Evolutionary conservation across 2,329 filamentous ascomycete species (phyloP), one percentile per base, ranked within the genome.

Genomic region (Fonsecaea erecta): DNA sequence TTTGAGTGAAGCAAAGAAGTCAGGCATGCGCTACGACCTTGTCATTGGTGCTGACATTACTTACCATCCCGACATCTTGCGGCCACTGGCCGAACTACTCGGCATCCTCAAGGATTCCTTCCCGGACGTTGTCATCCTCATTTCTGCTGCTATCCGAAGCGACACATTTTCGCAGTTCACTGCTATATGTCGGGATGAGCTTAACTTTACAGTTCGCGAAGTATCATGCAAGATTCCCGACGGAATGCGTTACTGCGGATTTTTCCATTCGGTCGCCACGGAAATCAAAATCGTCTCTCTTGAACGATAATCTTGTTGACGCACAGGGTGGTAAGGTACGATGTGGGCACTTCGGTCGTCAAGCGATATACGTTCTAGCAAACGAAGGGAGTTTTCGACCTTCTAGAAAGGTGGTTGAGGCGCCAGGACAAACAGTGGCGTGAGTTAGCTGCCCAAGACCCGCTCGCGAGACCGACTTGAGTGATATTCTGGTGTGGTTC

Each of bases 121-220:
- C n/a, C 66, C 69, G 2, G 68, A 70, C 11, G 60, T 67, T 18
- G 73, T 82, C 52, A 84, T 88, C 52, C 76, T 90, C 62, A 84
- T 89, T 67, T 82, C 86, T 2, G 84, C 85, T 14, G 86, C 86
- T 0, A 80, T 89, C 60, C 83, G 88, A 62, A 89, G 89, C 65
- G 78, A 86, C 59, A 90, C 87, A 0, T 88, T 88, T 74, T 79
- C 84, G 70, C 77, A 80, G 28, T 89, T 90, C 72, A 73, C 82
- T 69, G 76, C 82, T 63, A 83, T 82, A 62, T 89, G 86, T 75
- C 76, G 51, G 79, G 79, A 76, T 58, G 63, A 67, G 7, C 73
- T 72, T 37, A 61, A 68, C 2, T 79, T 82, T 68, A 71, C 66
- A 8, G 74, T 79, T 9, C 69, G 79, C 35, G 74, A 75, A 32